Evolutionary conservation across 2,329 filamentous ascomycete species (phyloP).

Genomic region (Corinectria fuckeliana): DNA sequence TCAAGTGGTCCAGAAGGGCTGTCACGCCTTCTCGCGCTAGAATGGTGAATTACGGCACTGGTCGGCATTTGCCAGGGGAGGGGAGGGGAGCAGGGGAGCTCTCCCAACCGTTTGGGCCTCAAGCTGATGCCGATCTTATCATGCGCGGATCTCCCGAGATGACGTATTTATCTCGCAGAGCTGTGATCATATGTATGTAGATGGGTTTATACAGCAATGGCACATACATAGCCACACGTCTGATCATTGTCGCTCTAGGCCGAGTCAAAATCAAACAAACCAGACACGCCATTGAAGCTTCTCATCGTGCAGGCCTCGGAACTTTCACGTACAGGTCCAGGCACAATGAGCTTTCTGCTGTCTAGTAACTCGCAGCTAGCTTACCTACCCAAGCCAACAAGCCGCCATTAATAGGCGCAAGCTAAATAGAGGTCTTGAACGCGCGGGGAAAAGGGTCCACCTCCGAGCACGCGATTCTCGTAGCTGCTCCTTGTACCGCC

Average conservation of each 20-base stretch:
- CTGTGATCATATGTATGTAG: too few relatives aligned
- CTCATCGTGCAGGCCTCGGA: too few relatives aligned
- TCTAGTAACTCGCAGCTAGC: neutral
- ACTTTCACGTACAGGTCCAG: too few relatives aligned
- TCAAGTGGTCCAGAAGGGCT: neutral
- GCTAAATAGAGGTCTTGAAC: neutral
- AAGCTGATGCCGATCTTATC: neutral
- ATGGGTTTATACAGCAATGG: too few relatives aligned
- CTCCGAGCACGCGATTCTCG: conserved; percentile 13
- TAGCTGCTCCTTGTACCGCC: neutral
- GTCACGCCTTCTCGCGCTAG: conserved; percentile 17
- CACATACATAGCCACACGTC: too few relatives aligned
- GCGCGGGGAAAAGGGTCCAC: conserved; percentile 18
- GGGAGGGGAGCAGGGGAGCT: too few relatives aligned
- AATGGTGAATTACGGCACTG: conserved; percentile 22
- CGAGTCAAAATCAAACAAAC: too few relatives aligned
- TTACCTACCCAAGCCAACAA: neutral
- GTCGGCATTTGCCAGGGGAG: conserved; percentile 10
- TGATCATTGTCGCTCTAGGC: too few relatives aligned
- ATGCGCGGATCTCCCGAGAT: too few relatives aligned
- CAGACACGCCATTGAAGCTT: too few relatives aligned
- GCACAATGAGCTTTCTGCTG: too few relatives aligned
- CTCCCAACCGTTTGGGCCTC: neutral
- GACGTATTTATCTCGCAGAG: too few relatives aligned
- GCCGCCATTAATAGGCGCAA: neutral